These are phyloP conservation scores for Lepidium campestre DNA, from an alignment of 441 rosid genomes.

Conservation along the genomic window DNA sequence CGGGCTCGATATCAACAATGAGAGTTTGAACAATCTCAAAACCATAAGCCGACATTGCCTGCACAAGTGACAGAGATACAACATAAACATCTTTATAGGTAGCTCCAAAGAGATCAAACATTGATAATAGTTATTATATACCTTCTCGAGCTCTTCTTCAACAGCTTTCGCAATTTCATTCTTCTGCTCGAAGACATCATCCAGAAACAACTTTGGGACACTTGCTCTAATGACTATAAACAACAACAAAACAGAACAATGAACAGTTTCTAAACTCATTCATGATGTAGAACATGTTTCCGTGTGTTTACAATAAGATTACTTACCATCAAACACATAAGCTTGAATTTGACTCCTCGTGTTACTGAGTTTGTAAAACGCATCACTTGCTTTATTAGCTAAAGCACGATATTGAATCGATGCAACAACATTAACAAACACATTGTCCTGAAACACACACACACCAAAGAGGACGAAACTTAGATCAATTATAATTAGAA, in stretches of 20 bases:
- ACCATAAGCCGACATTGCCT: constrained; percentile 65
- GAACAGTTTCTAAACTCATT: not conserved
- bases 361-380: constrained; percentile 69
- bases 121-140: constrained; percentile 12
- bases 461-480: not conserved
- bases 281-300: not conserved
- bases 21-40: constrained; percentile 62
- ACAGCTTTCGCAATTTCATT: constrained; percentile 62
- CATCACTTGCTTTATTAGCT: constrained; percentile 54
- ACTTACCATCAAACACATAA: constrained; percentile 62
- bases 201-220: constrained; percentile 53
- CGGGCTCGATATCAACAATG: constrained; percentile 61
- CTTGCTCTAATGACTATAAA: constrained; percentile 56
- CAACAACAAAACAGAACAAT: not conserved
- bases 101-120: not conserved
- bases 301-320: not conserved
- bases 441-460: constrained; percentile 52
- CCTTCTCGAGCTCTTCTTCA: constrained; percentile 63
- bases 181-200: constrained; percentile 62
- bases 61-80: not conserved
- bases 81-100: not conserved
- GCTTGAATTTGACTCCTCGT: constrained; percentile 62
- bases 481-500: not conserved
- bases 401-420: constrained; percentile 70
- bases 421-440: constrained; percentile 72